phyloP scores from a whole-genome alignment of 2,329 filamentous ascomycete genomes.

The Fusarium chuoi region DNA sequence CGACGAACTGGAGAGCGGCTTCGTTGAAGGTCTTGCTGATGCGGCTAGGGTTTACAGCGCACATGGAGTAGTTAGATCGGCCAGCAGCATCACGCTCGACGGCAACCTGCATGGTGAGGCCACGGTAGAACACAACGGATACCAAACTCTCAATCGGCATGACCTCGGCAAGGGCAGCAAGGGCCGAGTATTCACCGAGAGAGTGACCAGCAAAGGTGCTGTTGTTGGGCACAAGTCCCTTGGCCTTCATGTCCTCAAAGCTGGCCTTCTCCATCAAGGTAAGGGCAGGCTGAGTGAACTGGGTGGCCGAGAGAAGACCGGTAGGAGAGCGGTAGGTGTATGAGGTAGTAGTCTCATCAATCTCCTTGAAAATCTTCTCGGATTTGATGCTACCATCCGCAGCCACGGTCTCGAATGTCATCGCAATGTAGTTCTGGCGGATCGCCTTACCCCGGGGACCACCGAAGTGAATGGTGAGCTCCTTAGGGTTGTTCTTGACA shows the following conservation, averaged over 20 bases:
- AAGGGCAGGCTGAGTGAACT: slow-evolving; percentile 97
- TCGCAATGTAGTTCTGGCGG: slow-evolving; percentile 98
- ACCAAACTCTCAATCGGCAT: slow-evolving; percentile 99
- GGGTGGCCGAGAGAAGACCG: slow-evolving; percentile 93
- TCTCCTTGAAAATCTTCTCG: slow-evolving; percentile 99
- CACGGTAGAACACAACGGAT: slow-evolving; percentile 98
- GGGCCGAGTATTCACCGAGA: slow-evolving; percentile 95
- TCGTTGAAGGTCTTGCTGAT: slow-evolving; percentile 99
- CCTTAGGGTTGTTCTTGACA: slow-evolving; percentile 99
- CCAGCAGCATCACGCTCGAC: slow-evolving; percentile 94
- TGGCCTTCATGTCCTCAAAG: slow-evolving; percentile 98
- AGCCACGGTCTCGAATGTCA: slow-evolving; percentile 99
- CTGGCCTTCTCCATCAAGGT: slow-evolving; percentile 99
- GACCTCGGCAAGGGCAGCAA: slow-evolving; percentile 95
- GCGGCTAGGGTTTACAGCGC: slow-evolving; percentile 96
- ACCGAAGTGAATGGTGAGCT: slow-evolving; percentile 97
- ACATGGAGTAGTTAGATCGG: slow-evolving; percentile 99
- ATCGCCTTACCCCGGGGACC: slow-evolving; percentile 97
- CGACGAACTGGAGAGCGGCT: slow-evolving; percentile 94
- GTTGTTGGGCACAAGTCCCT: slow-evolving; percentile 94
- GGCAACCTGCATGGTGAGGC: slow-evolving; percentile 98
- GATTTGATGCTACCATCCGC: slow-evolving; percentile 94
- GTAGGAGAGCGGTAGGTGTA: slow-evolving; percentile 98
- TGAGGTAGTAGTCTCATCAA: slow-evolving; percentile 89
- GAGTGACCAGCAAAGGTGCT: slow-evolving; percentile 99